Base-by-base conservation (phyloP, 1,284 basidiomycete genomes). In the Apiotrichum siamense region DNA sequence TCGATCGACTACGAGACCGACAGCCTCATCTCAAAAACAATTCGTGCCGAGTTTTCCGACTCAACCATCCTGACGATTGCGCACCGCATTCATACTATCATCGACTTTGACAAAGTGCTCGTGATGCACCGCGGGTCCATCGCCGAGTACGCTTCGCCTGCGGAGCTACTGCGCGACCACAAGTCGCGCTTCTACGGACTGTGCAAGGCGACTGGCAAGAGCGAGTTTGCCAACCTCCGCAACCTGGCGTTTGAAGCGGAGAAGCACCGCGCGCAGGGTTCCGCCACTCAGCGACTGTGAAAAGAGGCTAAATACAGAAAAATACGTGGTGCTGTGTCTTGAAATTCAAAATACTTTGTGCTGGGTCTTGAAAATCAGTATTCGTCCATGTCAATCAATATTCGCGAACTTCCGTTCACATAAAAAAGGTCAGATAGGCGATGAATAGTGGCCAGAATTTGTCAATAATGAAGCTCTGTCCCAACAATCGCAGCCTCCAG, bases 31-130 rank as follows among this genome's bases (percentile, higher is more conserved):
- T 72, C 67, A 25, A 69, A 70, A 49, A 76, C 75, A 3, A 76
- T 76, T 46, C 58, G 72, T 18, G 58, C 74, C 72, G 80, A 65
- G 75, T 83, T 83, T 54, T 76, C 77, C 11, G 77, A 80, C 20
- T 80, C 79, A 51, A 84, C 83, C 0, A 81, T 74, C 42, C 37
- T 73, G 23, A 77, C 76, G 12, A 83, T 84, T 51, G 83, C 84
- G 1, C 84, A 85, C 69, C 74, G 83, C 27, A 75, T 85, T 44
- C 79, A 81, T 43, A 85, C 83, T 3, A 81, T 85, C 51, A 88
- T 93, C 82, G 78, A 92, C 35, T 81, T 92, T n/a, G 88, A 92
- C 55, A 81, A 89, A 69, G 88, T 89, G 20, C 52, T 74, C 6
- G 73, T 77, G n/a, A 73, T 78, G 65, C 75, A 75, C 57, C 65